These are phyloP conservation scores for Microglena sp. DNA, from an alignment of 139 green algal genomes.

Conservation along the genomic window DNA sequence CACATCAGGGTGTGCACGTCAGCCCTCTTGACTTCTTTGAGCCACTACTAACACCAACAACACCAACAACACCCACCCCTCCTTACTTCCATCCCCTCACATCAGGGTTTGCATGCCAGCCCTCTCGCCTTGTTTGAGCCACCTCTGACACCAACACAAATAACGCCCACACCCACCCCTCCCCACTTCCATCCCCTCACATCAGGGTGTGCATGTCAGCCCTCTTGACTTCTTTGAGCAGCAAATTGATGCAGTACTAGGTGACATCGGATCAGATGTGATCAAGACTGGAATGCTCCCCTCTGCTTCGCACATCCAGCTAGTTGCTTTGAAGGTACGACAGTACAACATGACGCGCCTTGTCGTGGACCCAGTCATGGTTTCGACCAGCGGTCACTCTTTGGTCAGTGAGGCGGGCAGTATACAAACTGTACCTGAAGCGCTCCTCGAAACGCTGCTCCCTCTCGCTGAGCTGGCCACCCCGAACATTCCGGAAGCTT, in stretches of 20 bases:
- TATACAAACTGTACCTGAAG: slow-evolving; percentile 46
- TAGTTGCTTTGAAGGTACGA: slow-evolving; percentile 6
- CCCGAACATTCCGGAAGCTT: slow-evolving; percentile 87
- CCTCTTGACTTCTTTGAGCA: slow-evolving; percentile 23
- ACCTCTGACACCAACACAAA: too few species aligned
- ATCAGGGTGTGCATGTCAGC: too few species aligned
- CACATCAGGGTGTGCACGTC: too few species aligned
- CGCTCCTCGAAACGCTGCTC: slow-evolving; percentile 67
- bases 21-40: too few species aligned
- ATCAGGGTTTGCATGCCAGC: too few species aligned
- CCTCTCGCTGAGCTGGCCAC: slow-evolving; percentile 74
- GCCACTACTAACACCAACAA: too few species aligned
- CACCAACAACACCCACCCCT: too few species aligned
- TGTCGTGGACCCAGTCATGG: slow-evolving; percentile 91
- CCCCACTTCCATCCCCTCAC: too few species aligned
- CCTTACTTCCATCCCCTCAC: too few species aligned
- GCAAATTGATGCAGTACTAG: slow-evolving; percentile 65
- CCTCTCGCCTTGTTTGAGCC: too few species aligned
- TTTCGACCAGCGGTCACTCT: slow-evolving; percentile 74
- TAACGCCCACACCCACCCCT: too few species aligned
- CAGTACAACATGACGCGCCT: slow-evolving; percentile 27
- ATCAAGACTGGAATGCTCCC: slow-evolving; percentile 88
- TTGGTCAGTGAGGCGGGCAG: slow-evolving; percentile 56
- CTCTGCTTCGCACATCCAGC: too few species aligned
- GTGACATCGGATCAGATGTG: slow-evolving; percentile 62